Conservation (phyloP, 2,329 filamentous ascomycete genomes). For the Rhynchosporium secalis region DNA sequence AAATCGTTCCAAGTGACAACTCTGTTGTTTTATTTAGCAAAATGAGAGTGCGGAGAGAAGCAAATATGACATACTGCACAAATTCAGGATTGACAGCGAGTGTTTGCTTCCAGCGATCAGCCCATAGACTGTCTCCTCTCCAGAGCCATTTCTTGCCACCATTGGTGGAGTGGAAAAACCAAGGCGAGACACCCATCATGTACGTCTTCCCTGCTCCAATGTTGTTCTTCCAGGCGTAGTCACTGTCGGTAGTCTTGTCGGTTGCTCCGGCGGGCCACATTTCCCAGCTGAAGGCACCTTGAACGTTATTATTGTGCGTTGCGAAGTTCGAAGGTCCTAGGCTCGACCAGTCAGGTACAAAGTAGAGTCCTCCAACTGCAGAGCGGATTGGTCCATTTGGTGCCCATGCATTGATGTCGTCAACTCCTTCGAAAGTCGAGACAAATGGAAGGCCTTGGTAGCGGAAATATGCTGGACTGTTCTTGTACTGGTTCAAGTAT, state of each 20-base stretch:
- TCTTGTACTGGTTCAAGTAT: slow-evolving; percentile 39
- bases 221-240: slow-evolving; percentile 43
- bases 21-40: slow-evolving; percentile 30
- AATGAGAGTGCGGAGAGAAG: slow-evolving; percentile 24
- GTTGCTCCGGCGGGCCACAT: slow-evolving; percentile 44
- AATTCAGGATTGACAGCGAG: slow-evolving; percentile 48
- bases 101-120: slow-evolving; percentile 55
- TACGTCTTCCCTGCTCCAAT: slow-evolving; percentile 43
- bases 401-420: slow-evolving; percentile 46
- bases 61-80: slow-evolving; percentile 42
- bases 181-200: slow-evolving; percentile 59
- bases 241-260: slow-evolving; percentile 42
- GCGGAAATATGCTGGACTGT: slow-evolving; percentile 42
- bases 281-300: slow-evolving; percentile 46
- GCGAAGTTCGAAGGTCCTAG: slow-evolving; percentile 40
- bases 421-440: slow-evolving; percentile 53
- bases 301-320: slow-evolving; percentile 37
- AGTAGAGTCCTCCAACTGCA: slow-evolving; percentile 40
- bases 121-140: slow-evolving; percentile 62
- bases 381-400: slow-evolving; percentile 42
- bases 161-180: slow-evolving; percentile 59
- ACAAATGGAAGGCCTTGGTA: slow-evolving; percentile 47
- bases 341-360: slow-evolving; percentile 51
- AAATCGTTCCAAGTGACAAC: slow-evolving; percentile 55
- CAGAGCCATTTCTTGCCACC: slow-evolving; percentile 65